Percentiles rank a stretch among this genome's conserved stretches.
Evolutionary conservation across 2,329 filamentous ascomycete species (phyloP).

Genomic region (Sporothrix phasma): DNA sequence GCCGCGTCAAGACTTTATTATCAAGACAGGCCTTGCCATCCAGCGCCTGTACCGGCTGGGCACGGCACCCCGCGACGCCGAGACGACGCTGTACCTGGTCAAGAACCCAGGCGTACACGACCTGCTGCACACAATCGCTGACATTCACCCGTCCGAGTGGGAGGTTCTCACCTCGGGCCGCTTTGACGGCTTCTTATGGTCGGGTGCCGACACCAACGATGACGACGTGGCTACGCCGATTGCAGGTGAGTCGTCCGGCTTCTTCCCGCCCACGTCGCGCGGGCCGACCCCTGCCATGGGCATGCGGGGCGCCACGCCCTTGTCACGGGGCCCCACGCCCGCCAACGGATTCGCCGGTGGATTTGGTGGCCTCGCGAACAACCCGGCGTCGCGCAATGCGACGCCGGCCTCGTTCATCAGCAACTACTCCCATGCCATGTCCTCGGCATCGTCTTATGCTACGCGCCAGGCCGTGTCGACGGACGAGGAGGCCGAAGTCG

Average conservation of each 20-base stretch:
- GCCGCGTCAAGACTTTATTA: constrained; percentile 60
- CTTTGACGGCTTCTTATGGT: constrained; percentile 93
- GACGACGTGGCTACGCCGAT: constrained; percentile 25
- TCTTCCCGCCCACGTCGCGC: constrained; percentile 29
- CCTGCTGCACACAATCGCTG: constrained; percentile 74
- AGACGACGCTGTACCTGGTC: constrained; percentile 76
- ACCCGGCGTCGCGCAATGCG: constrained; percentile 42
- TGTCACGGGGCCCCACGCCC: constrained; percentile 31
- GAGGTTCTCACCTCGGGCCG: constrained; percentile 88
- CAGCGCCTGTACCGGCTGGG: constrained; percentile 75
- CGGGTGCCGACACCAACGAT: constrained; percentile 71
- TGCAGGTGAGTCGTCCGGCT: constrained; percentile 29
- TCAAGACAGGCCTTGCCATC: constrained; percentile 66
- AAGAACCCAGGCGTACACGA: constrained; percentile 75
- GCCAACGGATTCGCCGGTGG: constrained; percentile 24
- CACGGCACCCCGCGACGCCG: constrained; percentile 68
- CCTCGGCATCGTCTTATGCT: constrained; percentile 38
- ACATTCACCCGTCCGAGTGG: constrained; percentile 90
- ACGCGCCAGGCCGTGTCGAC: constrained; percentile 61
- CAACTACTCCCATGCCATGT: constrained; percentile 33
- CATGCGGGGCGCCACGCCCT: constrained; percentile 18
- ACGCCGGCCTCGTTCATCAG: constrained; percentile 37
- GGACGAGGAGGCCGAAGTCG: constrained; percentile 90
- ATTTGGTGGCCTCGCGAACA: constrained; percentile 30
- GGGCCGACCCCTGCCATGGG: constrained; percentile 42